These are phyloP conservation scores for Nicotiana paniculata DNA, from an alignment of 257 asterid genomes.

Conservation along the genomic window DNA sequence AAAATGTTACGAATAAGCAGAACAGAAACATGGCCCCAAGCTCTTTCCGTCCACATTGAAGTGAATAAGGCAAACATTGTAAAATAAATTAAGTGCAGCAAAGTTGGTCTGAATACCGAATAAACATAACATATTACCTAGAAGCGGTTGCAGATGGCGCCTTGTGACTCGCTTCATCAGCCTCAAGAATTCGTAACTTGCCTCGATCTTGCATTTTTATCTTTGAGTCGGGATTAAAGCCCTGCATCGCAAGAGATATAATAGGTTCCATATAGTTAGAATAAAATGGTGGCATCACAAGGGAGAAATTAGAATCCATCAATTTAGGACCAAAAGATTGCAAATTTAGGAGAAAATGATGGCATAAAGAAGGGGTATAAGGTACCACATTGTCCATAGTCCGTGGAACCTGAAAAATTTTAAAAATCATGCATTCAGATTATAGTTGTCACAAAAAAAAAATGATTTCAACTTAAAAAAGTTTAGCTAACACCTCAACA, in stretches of 20 bases:
- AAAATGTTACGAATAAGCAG: neutral
- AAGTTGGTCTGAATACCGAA: neutral
- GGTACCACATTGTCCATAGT: neutral
- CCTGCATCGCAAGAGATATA: no score
- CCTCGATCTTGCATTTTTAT: constrained; percentile 1
- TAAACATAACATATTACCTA: constrained; percentile 1
- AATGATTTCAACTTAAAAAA: neutral
- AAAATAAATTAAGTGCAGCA: neutral
- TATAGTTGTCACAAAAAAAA: neutral
- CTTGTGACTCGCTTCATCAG: neutral
- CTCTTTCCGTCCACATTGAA: no score
- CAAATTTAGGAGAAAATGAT: neutral
- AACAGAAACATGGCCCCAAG: neutral
- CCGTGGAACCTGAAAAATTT: neutral
- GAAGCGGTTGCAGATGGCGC: constrained; percentile 1
- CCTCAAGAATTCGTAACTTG: neutral
- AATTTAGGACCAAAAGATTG: no score
- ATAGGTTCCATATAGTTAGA: no score
- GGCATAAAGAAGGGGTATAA: neutral
- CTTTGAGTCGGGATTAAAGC: no score
- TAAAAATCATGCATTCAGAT: neutral
- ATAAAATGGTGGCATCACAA: no score
- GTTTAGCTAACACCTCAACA: constrained; percentile 1
- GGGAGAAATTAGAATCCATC: no score
- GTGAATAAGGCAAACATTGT: no score